Percentiles rank a stretch among this genome's conserved stretches.
Conservation (phyloP, 805 yeast genomes). For the Cyberlindnera xylosilytica region DNA sequence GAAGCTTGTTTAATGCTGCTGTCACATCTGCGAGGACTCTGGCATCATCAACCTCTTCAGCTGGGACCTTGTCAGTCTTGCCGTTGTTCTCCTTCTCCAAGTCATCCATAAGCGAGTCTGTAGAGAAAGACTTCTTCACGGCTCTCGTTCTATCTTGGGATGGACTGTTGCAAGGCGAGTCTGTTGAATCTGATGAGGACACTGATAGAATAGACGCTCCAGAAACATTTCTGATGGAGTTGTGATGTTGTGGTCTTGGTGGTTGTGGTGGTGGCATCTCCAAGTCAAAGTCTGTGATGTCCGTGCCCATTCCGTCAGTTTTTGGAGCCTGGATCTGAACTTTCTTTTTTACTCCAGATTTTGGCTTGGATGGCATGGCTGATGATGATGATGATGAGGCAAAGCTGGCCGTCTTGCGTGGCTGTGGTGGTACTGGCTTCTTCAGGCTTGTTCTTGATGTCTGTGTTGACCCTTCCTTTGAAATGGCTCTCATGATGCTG, state of each 20-base stretch:
- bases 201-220: conserved; percentile 5
- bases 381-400: conserved; percentile 14
- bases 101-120: conserved; percentile 2
- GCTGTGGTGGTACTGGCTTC: conserved; percentile 10
- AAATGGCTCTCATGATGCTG: background rate
- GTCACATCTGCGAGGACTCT: conserved; percentile 25
- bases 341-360: conserved; percentile 3
- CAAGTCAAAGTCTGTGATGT: conserved; percentile 10
- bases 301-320: background rate
- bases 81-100: background rate
- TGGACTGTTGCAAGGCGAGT: too few species aligned
- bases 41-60: conserved; percentile 6
- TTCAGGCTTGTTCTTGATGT: conserved; percentile 1
- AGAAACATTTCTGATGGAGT: conserved; percentile 1
- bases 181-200: conserved; percentile 3
- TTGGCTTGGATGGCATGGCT: too few species aligned
- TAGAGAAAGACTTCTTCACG: conserved; percentile 1
- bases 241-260: conserved; percentile 1
- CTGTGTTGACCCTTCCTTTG: too few species aligned
- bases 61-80: background rate
- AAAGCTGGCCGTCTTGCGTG: conserved; percentile 12
- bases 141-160: too few species aligned
- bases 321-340: conserved; percentile 7
- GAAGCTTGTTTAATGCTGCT: conserved; percentile 19
- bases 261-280: conserved; percentile 13